Conservation (phyloP, 495 filamentous ascomycete genomes). For the Penicillium daleae region DNA sequence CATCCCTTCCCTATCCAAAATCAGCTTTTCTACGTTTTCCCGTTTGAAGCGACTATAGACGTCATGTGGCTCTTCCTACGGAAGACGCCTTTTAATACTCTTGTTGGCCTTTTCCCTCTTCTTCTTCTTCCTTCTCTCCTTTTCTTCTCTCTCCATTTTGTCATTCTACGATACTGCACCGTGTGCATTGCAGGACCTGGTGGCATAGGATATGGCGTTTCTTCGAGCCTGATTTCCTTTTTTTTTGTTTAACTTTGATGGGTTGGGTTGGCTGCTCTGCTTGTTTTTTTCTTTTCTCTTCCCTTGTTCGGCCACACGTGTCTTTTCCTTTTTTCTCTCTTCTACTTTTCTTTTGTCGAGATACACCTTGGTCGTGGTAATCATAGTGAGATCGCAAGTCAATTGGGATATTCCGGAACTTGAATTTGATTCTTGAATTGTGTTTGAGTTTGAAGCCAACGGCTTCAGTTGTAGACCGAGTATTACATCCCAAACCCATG, state of each 20-base stretch:
- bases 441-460: not conserved
- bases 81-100: constrained; percentile 15
- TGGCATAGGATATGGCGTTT: constrained; percentile 36
- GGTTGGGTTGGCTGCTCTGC: not conserved
- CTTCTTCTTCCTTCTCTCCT: not conserved
- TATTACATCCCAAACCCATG: not conserved
- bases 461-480: not conserved
- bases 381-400: constrained; percentile 23
- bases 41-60: constrained; percentile 23
- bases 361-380: constrained; percentile 20
- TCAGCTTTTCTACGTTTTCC: not conserved
- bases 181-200: constrained; percentile 32
- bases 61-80: constrained; percentile 8
- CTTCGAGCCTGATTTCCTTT: constrained; percentile 14
- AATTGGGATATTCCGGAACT: not conserved
- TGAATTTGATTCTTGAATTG: not conserved
- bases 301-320: not conserved
- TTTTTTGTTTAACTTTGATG: constrained; percentile 4
- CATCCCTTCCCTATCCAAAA: not conserved
- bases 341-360: constrained; percentile 20
- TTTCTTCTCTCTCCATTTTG: constrained; percentile 14
- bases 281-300: constrained; percentile 1
- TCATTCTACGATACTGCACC: constrained; percentile 21
- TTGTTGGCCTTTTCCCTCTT: not conserved
- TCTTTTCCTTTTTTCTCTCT: constrained; percentile 4